Conservation (phyloP, 2,329 filamentous ascomycete species). For the Apiospora kogelbergensis region DNA sequence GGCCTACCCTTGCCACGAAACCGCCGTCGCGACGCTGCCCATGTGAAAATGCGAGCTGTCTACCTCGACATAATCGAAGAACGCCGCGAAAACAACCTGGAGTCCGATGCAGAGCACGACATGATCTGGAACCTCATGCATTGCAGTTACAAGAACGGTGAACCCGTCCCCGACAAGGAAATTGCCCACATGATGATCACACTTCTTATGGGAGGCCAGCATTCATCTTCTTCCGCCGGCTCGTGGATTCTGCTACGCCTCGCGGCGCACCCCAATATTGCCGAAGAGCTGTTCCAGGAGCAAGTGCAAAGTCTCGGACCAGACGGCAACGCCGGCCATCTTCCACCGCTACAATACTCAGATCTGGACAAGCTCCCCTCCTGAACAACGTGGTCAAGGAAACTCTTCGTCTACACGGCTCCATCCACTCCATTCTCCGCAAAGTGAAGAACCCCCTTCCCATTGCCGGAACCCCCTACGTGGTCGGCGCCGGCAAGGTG, state of each 20-base stretch:
- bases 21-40: constrained; percentile 68
- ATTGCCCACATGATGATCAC: constrained; percentile 87
- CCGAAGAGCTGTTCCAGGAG: constrained; percentile 70
- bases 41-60: constrained; percentile 68
- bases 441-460: constrained; percentile 68
- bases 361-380: constrained; percentile 62
- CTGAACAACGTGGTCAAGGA: constrained; percentile 68
- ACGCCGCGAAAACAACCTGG: constrained; percentile 50
- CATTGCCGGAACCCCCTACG: constrained; percentile 55
- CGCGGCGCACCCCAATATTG: constrained; percentile 66
- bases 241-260: constrained; percentile 76
- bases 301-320: constrained; percentile 58
- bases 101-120: constrained; percentile 54
- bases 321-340: constrained; percentile 51
- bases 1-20: constrained; percentile 79
- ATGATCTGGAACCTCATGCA: constrained; percentile 82
- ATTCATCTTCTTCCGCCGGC: constrained; percentile 75
- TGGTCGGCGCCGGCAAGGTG: constrained; percentile 51
- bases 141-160: constrained; percentile 73
- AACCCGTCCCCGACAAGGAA: constrained; percentile 68
- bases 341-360: constrained; percentile 61
- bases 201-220: constrained; percentile 80
- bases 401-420: constrained; percentile 69
- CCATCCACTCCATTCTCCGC: constrained; percentile 73
- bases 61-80: constrained; percentile 71